A percentile compares a stretch with the other conserved stretches of the same genome.
These are phyloP conservation scores for Graphilbum sp. DNA, from an alignment of 2,329 filamentous ascomycete species.

Conservation along the genomic window DNA sequence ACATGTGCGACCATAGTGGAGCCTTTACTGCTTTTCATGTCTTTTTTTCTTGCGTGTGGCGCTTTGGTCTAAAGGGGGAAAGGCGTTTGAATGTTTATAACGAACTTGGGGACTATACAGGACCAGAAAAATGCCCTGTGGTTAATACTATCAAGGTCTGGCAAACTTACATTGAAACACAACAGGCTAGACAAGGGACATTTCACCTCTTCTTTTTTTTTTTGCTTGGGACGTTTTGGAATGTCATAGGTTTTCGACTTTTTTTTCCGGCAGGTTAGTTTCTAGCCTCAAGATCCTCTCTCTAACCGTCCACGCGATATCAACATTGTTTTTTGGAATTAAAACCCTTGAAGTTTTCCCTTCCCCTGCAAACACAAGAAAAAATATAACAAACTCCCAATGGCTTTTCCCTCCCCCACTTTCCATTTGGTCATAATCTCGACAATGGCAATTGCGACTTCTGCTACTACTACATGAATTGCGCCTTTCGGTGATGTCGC, in stretches of 20 bases:
- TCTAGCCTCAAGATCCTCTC: background rate
- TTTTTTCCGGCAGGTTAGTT: constrained; percentile 2
- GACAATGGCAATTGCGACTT: background rate
- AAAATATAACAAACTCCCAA: constrained; percentile 8
- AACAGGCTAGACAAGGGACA: no score
- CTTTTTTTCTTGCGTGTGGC: background rate
- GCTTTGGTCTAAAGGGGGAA: no score
- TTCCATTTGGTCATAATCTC: background rate
- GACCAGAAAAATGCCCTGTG: no score
- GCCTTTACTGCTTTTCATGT: background rate
- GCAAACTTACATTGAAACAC: no score
- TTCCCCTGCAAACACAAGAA: constrained; percentile 3
- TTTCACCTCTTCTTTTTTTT: no score
- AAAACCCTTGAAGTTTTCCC: constrained; percentile 5
- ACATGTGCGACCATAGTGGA: constrained; percentile 30
- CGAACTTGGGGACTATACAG: no score
- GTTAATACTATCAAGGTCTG: no score
- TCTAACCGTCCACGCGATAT: constrained; percentile 3
- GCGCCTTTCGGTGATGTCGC: background rate
- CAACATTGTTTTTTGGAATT: background rate
- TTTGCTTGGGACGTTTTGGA: no score
- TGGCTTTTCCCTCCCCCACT: constrained; percentile 3
- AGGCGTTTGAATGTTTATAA: no score
- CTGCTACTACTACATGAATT: constrained; percentile 3
- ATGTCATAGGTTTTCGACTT: constrained; percentile 5